Base-by-base conservation (phyloP, 495 filamentous ascomycete genomes). In the Thozetella sp. region DNA sequence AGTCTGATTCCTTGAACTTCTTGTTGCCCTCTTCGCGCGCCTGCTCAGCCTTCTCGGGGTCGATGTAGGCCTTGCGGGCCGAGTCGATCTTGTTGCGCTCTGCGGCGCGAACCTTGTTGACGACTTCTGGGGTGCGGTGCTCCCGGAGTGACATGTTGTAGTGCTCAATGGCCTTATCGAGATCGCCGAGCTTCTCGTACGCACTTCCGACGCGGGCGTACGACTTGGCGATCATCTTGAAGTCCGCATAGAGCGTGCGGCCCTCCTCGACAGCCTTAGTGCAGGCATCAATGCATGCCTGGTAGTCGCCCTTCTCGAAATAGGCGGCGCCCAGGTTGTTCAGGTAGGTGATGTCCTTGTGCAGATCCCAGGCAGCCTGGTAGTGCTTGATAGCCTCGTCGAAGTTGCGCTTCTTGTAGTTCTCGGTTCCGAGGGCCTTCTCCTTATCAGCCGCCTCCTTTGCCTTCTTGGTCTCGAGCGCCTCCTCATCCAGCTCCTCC, bases 351-450 rank as follows among this genome's bases (percentile, higher is more conserved):
- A 98, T 93, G 63, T 99, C 95, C 81, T 97, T 93, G 86, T 93
- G 80, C 51, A 94, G 63, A 52, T 93, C 90, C 96, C 96, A 99
- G 1, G 95, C 95, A 72, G 96, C 97, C 67, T 78, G 83, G 79
- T 99, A 99, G 79, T 99, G 93, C 72, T 91, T 87, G 67, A 98
- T 96, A 46, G 95, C 95, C 66, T 88, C 85, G 65, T 97, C 96
- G 58, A 98, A 95, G 67, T 97, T 86, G 65, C 93, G 86, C 85
- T 97, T 97, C 87, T 98, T 99, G 82, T 99, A 99, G 69, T 88
- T 88, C 63, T 96, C 91, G 24, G 93, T 99, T 57, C 95, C 95
- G 52, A 97, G 80, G 57, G 87, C 90, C 84, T 98, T 99, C 81
- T 97, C 93, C 57, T 91, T 89, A 65, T 99, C 95, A 54, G 92